Evolutionary conservation across 352 stramenopile species (phyloP).

Genomic region (Achlya hypogyna): DNA sequence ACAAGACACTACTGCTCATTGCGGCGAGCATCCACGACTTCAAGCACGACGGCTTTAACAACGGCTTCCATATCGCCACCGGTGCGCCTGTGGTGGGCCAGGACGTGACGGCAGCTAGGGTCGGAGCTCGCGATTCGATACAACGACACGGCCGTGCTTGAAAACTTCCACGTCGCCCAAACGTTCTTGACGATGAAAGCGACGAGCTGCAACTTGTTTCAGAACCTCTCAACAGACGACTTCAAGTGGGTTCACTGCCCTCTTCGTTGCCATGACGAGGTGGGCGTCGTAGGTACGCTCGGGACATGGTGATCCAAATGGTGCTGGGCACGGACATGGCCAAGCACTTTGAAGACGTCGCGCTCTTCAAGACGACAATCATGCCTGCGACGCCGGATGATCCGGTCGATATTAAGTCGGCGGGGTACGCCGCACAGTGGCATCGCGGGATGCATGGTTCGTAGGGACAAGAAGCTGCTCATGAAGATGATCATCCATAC

Average conservation of each 20-base stretch:
- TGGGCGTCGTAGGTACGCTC: conserved; percentile 32
- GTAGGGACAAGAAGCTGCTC: conserved; percentile 74
- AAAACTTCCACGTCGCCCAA: conserved; percentile 85
- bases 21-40: conserved; percentile 83
- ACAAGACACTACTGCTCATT: conserved; percentile 64
- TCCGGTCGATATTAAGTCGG: conserved; percentile 66
- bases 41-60: conserved; percentile 86
- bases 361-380: conserved; percentile 84
- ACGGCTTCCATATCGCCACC: conserved; percentile 83
- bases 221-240: conserved; percentile 54
- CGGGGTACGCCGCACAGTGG: conserved; percentile 26
- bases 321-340: conserved; percentile 87
- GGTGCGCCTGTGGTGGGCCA: conserved; percentile 11
- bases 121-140: conserved; percentile 84
- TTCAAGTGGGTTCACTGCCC: conserved; percentile 39
- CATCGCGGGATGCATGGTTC: background rate
- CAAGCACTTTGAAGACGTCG: conserved; percentile 82
- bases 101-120: conserved; percentile 5
- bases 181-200: conserved; percentile 88
- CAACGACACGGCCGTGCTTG: conserved; percentile 82
- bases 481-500: conserved; percentile 88
- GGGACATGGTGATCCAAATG: conserved; percentile 87
- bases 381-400: conserved; percentile 43
- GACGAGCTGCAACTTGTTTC: conserved; percentile 73
- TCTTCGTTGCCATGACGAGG: background rate